Percentiles rank a stretch among this genome's conserved stretches.
Evolutionary conservation across 2,329 filamentous ascomycete genomes (phyloP).

Genomic region (Lachnellula hyalina): DNA sequence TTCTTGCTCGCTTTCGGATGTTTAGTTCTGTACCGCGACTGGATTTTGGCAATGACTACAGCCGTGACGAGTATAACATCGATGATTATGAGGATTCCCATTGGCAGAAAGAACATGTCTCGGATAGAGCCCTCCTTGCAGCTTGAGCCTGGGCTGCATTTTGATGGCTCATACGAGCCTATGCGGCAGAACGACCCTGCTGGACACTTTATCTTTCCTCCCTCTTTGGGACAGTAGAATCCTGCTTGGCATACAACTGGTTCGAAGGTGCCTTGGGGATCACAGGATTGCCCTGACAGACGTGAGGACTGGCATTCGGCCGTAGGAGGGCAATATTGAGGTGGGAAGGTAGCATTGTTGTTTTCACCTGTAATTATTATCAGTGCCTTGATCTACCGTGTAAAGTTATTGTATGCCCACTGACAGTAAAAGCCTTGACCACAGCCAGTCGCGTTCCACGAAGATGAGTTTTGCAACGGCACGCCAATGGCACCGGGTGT

Average conservation of each 20-base stretch:
- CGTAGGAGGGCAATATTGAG: slow-evolving; percentile 24
- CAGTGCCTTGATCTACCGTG: neutral
- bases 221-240: slow-evolving; percentile 42
- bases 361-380: slow-evolving; percentile 12
- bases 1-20: neutral
- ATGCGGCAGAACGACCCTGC: slow-evolving; percentile 46
- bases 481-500: slow-evolving; percentile 4
- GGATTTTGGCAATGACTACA: slow-evolving; percentile 33
- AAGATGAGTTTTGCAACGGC: slow-evolving; percentile 10
- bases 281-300: slow-evolving; percentile 14
- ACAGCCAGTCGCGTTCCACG: slow-evolving; percentile 11
- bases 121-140: slow-evolving; percentile 41
- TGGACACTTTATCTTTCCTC: slow-evolving; percentile 39
- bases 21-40: slow-evolving; percentile 32
- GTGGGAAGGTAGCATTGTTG: slow-evolving; percentile 16
- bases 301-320: slow-evolving; percentile 14
- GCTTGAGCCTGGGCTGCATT: slow-evolving; percentile 40
- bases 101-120: slow-evolving; percentile 40
- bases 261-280: slow-evolving; percentile 35
- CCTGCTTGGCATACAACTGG: slow-evolving; percentile 46
- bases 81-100: slow-evolving; percentile 38
- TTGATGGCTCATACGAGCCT: slow-evolving; percentile 42
- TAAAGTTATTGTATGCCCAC: neutral
- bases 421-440: slow-evolving; percentile 15
- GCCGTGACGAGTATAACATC: slow-evolving; percentile 38